Evolutionary conservation across 2,329 filamentous ascomycete genomes (phyloP), one percentile per base, ranked within the genome.

Genomic region (Alternaria ventricosa): DNA sequence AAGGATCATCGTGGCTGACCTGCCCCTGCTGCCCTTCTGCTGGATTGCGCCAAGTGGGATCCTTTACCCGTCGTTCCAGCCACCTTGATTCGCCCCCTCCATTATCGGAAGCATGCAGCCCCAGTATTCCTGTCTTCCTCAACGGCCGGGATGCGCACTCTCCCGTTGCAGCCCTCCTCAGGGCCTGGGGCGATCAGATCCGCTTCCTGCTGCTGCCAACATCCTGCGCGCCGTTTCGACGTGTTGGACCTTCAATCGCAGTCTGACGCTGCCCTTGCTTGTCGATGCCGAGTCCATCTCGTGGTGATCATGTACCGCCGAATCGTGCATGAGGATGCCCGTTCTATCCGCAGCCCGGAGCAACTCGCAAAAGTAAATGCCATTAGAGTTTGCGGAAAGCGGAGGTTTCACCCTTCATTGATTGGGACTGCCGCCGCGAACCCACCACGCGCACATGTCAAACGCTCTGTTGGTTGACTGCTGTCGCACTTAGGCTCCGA

Each of bases 71-170:
- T 41, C 22, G n/a, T 30, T 63, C 63, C 66, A 55, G 23, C 44
- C 30, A 30, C 54, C 23, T n/a, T 57, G 47, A 64, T 64, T 66
- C 41, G 64, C 53, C 36, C 43, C 13, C 28, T 49, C 22, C 12
- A 50, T 30, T 25, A 30, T 57, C 62, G 53, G 50, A 63, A 55
- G 58, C 51, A 46, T 51, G 46, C 59, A 30, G 46, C 55, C 55
- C 59, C 61, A 46, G 51, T 57, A 36, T 57, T 51, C 58, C 22
- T 46, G 28, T 41, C 23, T 30, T 25, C 33, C 43, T 25, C 47
- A 66, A 60, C 63, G 55, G 60, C 47, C 43, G 43, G 51, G 45
- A 51, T 51, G 59, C 63, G 55, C 66, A 67, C 60, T 57, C 65
- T 63, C 63, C 58, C 64, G 60, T 55, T 33, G n/a, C 28, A 43